Evolutionary conservation across 2,329 filamentous ascomycete species (phyloP), one percentile per base, ranked within the genome.

Genomic region (Pyrenochaeta sp.): DNA sequence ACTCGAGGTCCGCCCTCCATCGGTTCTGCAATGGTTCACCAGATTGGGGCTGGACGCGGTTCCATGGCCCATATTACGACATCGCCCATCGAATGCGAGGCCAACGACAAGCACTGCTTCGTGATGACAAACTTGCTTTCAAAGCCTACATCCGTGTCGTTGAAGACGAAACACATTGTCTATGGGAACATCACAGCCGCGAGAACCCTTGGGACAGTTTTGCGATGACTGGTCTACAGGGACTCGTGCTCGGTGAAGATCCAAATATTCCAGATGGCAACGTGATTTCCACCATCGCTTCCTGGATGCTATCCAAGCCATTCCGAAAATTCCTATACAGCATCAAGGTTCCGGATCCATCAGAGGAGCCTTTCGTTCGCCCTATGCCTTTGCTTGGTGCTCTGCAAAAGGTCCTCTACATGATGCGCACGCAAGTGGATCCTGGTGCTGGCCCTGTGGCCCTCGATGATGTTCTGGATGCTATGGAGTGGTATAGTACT

Each of bases 21-120:
- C 81, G 83, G 41, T 86, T 84, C 66, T 80, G 79, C 54, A 74
- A 76, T 21, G 73, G 78, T 37, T 81, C 80, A 28, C 67, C 82
- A 9, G 83, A 86, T 54, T 85, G 82, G 77, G 83, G 83, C 2
- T 86, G 82, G 82, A 82, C 81, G 22, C 78, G 82, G 44, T 86
- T 84, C 61, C 77, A 81, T 54, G 78, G 78, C 5, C 80, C 81
- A 4, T 81, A 80, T 68, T 79, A 81, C 47, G 75, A 84, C 30
- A 81, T 86, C 35, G 77, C 82, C 36, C 66, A 73, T 22, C 80
- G 83, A n/a, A 75, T 78, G 44, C 79, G 78, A 40, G 76, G 77
- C 21, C 80, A 85, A 58, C 77, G 81, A 22, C 77, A 82, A 58
- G 78, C 83, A 7, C 71, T 86, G 7, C 72, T 86, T 14, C 80